These are phyloP conservation scores for Trichophyton schoenleinii DNA, from an alignment of 2,329 filamentous ascomycete species.

Conservation along the genomic window DNA sequence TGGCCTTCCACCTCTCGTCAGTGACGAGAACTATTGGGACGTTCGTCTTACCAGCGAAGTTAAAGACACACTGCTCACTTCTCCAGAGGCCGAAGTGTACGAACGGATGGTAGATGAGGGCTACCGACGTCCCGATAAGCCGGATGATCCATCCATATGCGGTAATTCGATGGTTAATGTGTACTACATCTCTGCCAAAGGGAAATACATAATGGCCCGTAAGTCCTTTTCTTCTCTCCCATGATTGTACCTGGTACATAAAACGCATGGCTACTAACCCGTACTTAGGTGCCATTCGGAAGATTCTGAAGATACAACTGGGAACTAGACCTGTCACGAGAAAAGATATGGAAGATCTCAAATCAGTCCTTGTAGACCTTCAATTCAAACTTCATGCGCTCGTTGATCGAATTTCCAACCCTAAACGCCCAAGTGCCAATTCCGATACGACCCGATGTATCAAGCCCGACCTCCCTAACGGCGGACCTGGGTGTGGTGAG, in stretches of 20 bases:
- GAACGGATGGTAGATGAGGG: constrained; percentile 23
- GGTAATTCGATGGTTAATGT: constrained; percentile 32
- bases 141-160: constrained; percentile 31
- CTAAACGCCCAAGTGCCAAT: constrained; percentile 2
- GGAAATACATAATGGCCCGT: constrained; percentile 36
- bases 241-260: not conserved
- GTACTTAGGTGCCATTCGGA: constrained; percentile 28
- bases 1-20: constrained; percentile 36
- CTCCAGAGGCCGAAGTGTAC: constrained; percentile 27
- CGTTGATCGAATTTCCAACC: constrained; percentile 30
- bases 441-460: constrained; percentile 14
- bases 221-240: constrained; percentile 14
- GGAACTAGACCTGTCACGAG: constrained; percentile 33
- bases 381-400: constrained; percentile 32
- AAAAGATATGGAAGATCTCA: constrained; percentile 34
- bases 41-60: constrained; percentile 36
- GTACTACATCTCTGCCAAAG: constrained; percentile 32
- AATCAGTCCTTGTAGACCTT: constrained; percentile 30
- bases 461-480: constrained; percentile 25
- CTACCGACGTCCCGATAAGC: constrained; percentile 27
- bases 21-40: constrained; percentile 38
- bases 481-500: constrained; percentile 28
- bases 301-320: constrained; percentile 33
- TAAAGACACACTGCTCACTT: constrained; percentile 34
- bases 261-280: not conserved